A percentile compares a stretch with the other conserved stretches of the same genome.
These are phyloP conservation scores for Lactarius hatsudake DNA, from an alignment of 768 basidiomycete genomes.

Conservation along the genomic window DNA sequence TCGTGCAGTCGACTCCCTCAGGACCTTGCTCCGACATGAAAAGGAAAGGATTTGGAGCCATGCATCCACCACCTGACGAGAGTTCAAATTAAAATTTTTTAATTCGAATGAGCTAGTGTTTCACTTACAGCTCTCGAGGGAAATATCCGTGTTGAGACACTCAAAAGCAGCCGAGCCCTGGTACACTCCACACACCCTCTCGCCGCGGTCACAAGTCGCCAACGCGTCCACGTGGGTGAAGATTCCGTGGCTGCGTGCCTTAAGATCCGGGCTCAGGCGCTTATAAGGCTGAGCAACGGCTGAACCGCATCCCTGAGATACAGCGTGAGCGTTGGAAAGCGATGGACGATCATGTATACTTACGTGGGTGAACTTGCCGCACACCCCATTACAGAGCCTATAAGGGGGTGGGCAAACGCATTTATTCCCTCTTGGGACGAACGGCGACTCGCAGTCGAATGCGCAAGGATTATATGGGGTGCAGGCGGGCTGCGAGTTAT, in stretches of 20 bases:
- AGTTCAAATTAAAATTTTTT: background rate
- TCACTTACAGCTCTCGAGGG: conserved; percentile 42
- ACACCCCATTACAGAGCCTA: conserved; percentile 42
- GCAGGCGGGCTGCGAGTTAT: conserved; percentile 36
- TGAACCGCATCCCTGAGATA: conserved; percentile 41
- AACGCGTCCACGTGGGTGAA: conserved; percentile 35
- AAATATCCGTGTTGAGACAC: conserved; percentile 38
- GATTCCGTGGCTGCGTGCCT: conserved; percentile 25
- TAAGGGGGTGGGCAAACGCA: conserved; percentile 41
- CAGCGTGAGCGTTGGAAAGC: background rate
- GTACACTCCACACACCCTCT: conserved; percentile 41
- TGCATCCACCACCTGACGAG: conserved; percentile 42
- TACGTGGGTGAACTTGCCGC: conserved; percentile 29
- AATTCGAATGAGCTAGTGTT: too few species aligned
- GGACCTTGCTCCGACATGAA: background rate
- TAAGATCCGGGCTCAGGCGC: conserved; percentile 10
- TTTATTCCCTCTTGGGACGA: conserved; percentile 30
- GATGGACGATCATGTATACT: conserved; percentile 9
- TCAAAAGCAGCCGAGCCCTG: conserved; percentile 38
- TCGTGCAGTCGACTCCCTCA: conserved; percentile 26
- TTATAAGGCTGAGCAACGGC: conserved; percentile 33
- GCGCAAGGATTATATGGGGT: conserved; percentile 37
- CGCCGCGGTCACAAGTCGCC: conserved; percentile 32
- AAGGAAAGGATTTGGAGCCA: conserved; percentile 36
- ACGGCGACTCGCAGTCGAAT: conserved; percentile 36